Percentiles rank a stretch among this genome's conserved stretches.
Conservation (phyloP, 106 monocot genomes). For the Dioscorea dumetorum region DNA sequence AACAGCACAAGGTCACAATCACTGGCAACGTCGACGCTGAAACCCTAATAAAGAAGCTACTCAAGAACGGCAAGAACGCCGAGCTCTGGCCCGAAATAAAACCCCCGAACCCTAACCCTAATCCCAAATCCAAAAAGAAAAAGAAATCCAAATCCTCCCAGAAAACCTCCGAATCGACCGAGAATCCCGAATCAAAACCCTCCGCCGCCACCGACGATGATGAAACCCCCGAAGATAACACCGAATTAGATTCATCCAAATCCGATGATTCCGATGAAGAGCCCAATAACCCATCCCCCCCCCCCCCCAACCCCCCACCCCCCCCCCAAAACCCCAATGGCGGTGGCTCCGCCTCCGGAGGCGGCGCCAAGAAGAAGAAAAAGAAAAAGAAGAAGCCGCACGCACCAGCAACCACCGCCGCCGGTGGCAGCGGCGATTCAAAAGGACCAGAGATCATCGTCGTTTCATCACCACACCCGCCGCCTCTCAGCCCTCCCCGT, state of each 20-base stretch:
- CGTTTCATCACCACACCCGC: background rate
- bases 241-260: background rate
- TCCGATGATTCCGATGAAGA: background rate
- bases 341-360: background rate
- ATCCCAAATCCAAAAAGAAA: background rate
- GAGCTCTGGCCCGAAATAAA: slow-evolving; percentile 12
- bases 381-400: slow-evolving; percentile 6
- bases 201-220: background rate
- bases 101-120: background rate
- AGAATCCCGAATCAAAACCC: background rate
- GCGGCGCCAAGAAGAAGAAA: slow-evolving; percentile 7
- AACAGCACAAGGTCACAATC: slow-evolving; percentile 54
- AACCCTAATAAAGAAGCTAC: slow-evolving; percentile 26
- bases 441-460: background rate
- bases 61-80: slow-evolving; percentile 26
- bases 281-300: background rate
- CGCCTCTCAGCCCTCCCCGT: background rate
- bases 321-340: background rate
- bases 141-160: background rate
- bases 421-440: background rate
- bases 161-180: background rate
- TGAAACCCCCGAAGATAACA: background rate
- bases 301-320: background rate
- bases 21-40: slow-evolving; percentile 18
- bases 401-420: background rate